Conservation (phyloP, 441 rosid species). For the Capsella rubella region DNA sequence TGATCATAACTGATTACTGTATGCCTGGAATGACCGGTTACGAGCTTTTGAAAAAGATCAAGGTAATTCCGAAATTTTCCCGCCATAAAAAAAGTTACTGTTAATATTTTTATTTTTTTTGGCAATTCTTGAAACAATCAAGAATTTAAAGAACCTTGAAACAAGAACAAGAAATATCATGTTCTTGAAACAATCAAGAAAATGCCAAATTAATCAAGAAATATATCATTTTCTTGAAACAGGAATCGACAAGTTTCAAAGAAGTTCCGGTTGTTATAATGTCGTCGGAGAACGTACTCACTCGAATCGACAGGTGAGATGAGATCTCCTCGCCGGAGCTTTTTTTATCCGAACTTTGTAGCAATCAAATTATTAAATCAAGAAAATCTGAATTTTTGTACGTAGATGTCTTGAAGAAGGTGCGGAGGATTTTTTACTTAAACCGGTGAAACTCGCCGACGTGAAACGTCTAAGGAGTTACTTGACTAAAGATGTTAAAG, state of each 20-base stretch:
- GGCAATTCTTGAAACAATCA: not conserved
- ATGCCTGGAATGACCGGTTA: slow-evolving; percentile 99
- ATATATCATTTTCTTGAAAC: slow-evolving; percentile 16
- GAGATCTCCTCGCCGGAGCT: not conserved
- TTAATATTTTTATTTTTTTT: not conserved
- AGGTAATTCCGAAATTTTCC: slow-evolving; percentile 50
- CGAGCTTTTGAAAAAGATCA: slow-evolving; percentile 84
- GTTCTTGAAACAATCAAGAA: too few species aligned
- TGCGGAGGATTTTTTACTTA: slow-evolving; percentile 91
- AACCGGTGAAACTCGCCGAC: slow-evolving; percentile 92
- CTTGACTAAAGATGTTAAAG: slow-evolving; percentile 54
- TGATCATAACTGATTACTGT: slow-evolving; percentile 89
- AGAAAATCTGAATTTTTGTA: too few species aligned
- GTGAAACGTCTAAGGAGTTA: slow-evolving; percentile 73
- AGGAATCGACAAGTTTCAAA: slow-evolving; percentile 76
- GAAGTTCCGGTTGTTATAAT: slow-evolving; percentile 87
- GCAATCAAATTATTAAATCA: too few species aligned
- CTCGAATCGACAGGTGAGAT: slow-evolving; percentile 76
- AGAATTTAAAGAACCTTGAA: too few species aligned
- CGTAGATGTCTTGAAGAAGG: slow-evolving; percentile 91
- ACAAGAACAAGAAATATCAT: too few species aligned
- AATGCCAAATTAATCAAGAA: too few species aligned
- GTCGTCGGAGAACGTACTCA: slow-evolving; percentile 88
- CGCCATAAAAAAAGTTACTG: not conserved
- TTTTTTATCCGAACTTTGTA: too few species aligned